A percentile compares a stretch with the other conserved stretches of the same genome.
These are phyloP conservation scores for Penicillium longicatenatum DNA, from an alignment of 495 filamentous ascomycete genomes.

Conservation along the genomic window DNA sequence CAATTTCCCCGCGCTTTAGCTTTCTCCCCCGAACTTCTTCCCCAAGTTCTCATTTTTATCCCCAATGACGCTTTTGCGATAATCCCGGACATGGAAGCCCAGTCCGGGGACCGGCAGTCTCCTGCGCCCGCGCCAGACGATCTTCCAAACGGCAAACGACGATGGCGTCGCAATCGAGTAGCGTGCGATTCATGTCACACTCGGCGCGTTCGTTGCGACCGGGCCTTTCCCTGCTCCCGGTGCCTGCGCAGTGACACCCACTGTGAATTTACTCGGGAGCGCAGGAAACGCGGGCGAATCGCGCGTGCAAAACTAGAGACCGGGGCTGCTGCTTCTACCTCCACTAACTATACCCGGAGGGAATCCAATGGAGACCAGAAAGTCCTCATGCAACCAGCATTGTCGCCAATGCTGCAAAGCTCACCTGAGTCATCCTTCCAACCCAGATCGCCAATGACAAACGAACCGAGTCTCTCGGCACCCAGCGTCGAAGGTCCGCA, in stretches of 20 bases:
- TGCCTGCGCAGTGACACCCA: slow-evolving; percentile 45
- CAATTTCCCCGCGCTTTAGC: slow-evolving; percentile 17
- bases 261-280: slow-evolving; percentile 50
- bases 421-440: slow-evolving; percentile 34
- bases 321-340: slow-evolving; percentile 4
- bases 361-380: slow-evolving; percentile 19
- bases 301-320: slow-evolving; percentile 34
- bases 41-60: not conserved
- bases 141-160: slow-evolving; percentile 40
- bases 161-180: slow-evolving; percentile 50
- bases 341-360: slow-evolving; percentile 10
- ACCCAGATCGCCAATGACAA: slow-evolving; percentile 36
- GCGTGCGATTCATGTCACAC: slow-evolving; percentile 50
- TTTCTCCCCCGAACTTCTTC: slow-evolving; percentile 7
- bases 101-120: slow-evolving; percentile 30
- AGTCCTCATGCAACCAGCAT: slow-evolving; percentile 10
- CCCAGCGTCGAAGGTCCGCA: slow-evolving; percentile 37
- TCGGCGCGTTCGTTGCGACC: slow-evolving; percentile 51
- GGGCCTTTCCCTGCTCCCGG: slow-evolving; percentile 49
- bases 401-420: slow-evolving; percentile 27
- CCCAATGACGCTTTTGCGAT: not conserved
- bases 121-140: slow-evolving; percentile 29
- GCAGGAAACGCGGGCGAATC: slow-evolving; percentile 48
- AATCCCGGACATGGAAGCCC: slow-evolving; percentile 41
- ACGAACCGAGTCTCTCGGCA: slow-evolving; percentile 36